phyloP scores from a whole-genome alignment of 2,329 filamentous ascomycete species.

The Botrytis sinoallii region DNA sequence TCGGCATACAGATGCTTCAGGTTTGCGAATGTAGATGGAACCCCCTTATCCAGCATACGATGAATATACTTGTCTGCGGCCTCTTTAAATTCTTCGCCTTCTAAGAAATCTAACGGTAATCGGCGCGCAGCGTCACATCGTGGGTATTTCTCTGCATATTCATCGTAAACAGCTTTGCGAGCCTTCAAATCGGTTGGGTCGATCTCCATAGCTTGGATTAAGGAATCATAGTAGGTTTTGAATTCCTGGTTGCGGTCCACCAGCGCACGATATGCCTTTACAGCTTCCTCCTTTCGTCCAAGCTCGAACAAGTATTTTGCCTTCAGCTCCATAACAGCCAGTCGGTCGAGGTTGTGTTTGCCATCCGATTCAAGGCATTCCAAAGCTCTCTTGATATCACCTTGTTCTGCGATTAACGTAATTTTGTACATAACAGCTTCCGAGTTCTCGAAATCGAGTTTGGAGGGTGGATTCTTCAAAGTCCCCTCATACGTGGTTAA shows the following conservation, averaged over 20 bases:
- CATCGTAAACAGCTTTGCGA: conserved; percentile 72
- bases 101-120: conserved; percentile 84
- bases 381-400: conserved; percentile 77
- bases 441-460: conserved; percentile 84
- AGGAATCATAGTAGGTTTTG: conserved; percentile 76
- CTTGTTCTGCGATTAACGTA: conserved; percentile 84
- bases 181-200: conserved; percentile 57
- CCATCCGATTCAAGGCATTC: conserved; percentile 78
- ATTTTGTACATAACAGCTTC: conserved; percentile 97
- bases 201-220: conserved; percentile 68
- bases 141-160: conserved; percentile 76
- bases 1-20: conserved; percentile 89
- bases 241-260: conserved; percentile 87
- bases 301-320: conserved; percentile 82
- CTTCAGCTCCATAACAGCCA: conserved; percentile 79
- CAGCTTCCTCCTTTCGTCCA: conserved; percentile 74
- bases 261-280: conserved; percentile 74
- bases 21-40: conserved; percentile 95
- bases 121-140: conserved; percentile 81
- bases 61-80: conserved; percentile 77
- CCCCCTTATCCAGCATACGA: conserved; percentile 84
- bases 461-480: conserved; percentile 73
- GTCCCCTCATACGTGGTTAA: conserved; percentile 92
- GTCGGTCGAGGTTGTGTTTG: conserved; percentile 77
- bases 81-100: conserved; percentile 74